Base-by-base conservation (phyloP, 495 filamentous ascomycete genomes). In the Trichoderma asperelloides region DNA sequence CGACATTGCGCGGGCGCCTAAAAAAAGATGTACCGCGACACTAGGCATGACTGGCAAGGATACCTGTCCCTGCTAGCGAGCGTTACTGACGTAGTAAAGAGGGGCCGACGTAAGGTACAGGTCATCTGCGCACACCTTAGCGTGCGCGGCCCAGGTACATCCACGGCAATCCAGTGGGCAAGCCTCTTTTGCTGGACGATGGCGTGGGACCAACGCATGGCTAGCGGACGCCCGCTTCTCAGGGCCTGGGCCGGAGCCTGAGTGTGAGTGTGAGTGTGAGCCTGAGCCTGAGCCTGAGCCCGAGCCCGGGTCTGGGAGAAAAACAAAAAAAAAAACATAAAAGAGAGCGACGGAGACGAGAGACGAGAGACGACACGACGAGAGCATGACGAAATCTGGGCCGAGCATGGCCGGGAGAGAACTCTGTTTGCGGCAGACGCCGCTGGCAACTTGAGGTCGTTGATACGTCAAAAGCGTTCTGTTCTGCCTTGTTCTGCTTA, bases 81-180 rank as follows among this genome's bases (percentile, higher is more conserved):
- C 16, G 49, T 11, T n/a, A 55, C 49, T 60, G 55, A 60, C 55
- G 55, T 60, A 27, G 55, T 60, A 11, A 21, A 30, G 55, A 30
- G 55, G 55, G 55, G 55, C 55, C 55, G 25, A 60, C 55, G 55
- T 60, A 60, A 60, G 55, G 55, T 60, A 60, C 55, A 60, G 55
- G 55, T 60, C 55, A 60, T 60, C 55, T 60, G 55, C 55, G 55
- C 55, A 60, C 21, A 30, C 55, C 55, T 60, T 60, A 60, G 55
- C 55, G 55, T 60, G 55, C 25, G 55, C 55, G 55, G 55, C 55
- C 55, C 55, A 60, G 55, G 55, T 30, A 60, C 55, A 60, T 60
- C 18, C 3, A 30, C 55, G 55, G 55, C 55, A 60, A 30, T 60
- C 55, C 55, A 60, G 55, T 60, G 55, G 55, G 55, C 55, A 60